Evolutionary conservation across 345 rosid genomes (phyloP).

Genomic region (Rhizophora mangle): DNA sequence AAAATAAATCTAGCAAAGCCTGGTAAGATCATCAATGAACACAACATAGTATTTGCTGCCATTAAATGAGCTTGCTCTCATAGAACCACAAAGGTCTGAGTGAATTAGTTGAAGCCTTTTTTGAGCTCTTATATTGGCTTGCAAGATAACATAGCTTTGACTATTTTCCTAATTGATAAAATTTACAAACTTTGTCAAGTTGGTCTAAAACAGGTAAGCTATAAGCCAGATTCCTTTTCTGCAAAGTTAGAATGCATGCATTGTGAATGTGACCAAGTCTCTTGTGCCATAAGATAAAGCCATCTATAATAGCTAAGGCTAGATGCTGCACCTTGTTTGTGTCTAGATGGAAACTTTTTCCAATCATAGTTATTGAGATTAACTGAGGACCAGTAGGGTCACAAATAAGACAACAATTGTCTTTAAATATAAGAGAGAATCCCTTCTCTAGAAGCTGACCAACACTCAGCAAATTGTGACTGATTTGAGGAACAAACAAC

Average conservation of each 20-base stretch:
- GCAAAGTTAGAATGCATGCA: too few relatives aligned
- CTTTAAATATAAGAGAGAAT: not conserved
- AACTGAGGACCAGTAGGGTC: too few relatives aligned
- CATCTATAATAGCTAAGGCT: too few relatives aligned
- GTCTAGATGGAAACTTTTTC: not conserved
- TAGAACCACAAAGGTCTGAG: not conserved
- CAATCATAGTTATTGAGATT: not conserved
- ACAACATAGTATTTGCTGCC: not conserved
- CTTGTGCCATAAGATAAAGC: too few relatives aligned
- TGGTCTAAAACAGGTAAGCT: too few relatives aligned
- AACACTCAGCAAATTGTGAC: not conserved
- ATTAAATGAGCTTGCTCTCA: not conserved
- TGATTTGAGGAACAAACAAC: not conserved
- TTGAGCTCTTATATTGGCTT: not conserved
- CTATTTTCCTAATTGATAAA: too few relatives aligned
- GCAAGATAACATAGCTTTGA: too few relatives aligned
- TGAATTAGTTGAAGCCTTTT: not conserved
- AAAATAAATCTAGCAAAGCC: not conserved
- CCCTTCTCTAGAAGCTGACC: not conserved
- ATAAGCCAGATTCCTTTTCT: too few relatives aligned
- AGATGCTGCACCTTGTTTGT: not conserved
- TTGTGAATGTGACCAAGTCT: too few relatives aligned
- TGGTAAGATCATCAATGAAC: not conserved
- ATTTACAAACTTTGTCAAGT: too few relatives aligned
- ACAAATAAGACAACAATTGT: not conserved